Evolutionary conservation across 352 stramenopile species (phyloP), one percentile per base, ranked within the genome.

Genomic region (Peronospora farinosa): DNA sequence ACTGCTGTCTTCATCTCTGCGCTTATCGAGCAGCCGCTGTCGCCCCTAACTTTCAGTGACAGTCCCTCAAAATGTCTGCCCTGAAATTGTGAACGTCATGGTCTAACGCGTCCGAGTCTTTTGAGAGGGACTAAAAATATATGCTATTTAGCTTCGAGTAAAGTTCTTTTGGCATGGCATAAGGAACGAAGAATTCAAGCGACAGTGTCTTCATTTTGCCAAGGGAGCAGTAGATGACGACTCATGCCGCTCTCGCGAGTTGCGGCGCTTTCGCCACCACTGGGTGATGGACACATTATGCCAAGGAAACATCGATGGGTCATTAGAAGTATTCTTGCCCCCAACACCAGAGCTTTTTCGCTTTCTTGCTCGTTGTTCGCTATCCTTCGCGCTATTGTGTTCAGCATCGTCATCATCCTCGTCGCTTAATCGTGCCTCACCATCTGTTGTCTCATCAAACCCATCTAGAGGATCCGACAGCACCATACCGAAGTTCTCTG

Each of bases 251-350:
- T 55, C 55, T 47, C 51, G 38, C 25, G 57, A 67, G 17, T 51
- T 65, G 21, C 54, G 65, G 10, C 77, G 71, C 36, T 78, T 76
- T 11, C 67, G 55, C 82, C 82, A 92, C 82, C 82, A 92, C 37
- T 90, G 73, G 1, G 81, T 61, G 31, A 92, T 78, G 16, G 78
- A 90, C 12, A 90, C 76, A 39, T 74, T 78, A 40, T 84, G 68
- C 81, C 81, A 92, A 7, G 61, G 68, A 57, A 85, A 85, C 49
- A 84, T 35, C 1, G 72, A 80, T 35, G 55, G 52, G 45, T 81
- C 70, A 0, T 63, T 57, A 6, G 51, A 36, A 7, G 19, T 41
- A 32, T n/a, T 50, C 7, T 64, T 67, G 46, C 42, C 32, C 46
- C 53, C 46, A 6, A 49, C 44, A n/a, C 52, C 54, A 0, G 59